These are phyloP conservation scores for Pythium sukuiense DNA, from an alignment of 352 stramenopile genomes.

Conservation along the genomic window DNA sequence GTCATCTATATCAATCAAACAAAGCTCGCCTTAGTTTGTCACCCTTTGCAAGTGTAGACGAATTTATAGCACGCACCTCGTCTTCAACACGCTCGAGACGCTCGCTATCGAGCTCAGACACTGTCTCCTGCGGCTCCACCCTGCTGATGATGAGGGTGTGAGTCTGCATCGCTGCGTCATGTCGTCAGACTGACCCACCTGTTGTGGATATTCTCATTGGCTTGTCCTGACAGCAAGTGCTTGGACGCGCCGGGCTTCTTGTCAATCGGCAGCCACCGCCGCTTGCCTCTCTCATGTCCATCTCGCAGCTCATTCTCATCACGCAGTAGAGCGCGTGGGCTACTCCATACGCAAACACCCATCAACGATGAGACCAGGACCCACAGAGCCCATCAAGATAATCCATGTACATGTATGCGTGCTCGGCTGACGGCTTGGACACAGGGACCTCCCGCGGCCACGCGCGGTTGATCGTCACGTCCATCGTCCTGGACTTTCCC, in stretches of 20 bases:
- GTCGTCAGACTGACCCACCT: slow-evolving; percentile 2
- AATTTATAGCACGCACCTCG: slow-evolving; percentile 15
- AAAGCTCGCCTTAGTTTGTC: not conserved
- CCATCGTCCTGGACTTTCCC: slow-evolving; percentile 8
- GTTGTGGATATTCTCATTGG: slow-evolving; percentile 5
- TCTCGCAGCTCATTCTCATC: slow-evolving; percentile 29
- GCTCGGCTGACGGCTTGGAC: slow-evolving; percentile 50
- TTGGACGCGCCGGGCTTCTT: slow-evolving; percentile 51
- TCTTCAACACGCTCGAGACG: slow-evolving; percentile 22
- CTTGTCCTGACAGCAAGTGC: slow-evolving; percentile 30
- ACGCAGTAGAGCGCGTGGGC: slow-evolving; percentile 32
- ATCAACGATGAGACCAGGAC: not conserved
- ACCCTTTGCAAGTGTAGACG: not conserved
- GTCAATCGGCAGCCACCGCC: slow-evolving; percentile 56
- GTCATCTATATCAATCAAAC: slow-evolving; percentile 19
- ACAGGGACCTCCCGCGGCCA: slow-evolving; percentile 57
- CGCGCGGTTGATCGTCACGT: slow-evolving; percentile 23
- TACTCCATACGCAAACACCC: slow-evolving; percentile 20
- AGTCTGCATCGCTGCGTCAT: not conserved
- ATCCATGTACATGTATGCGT: slow-evolving; percentile 48
- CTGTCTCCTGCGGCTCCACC: slow-evolving; percentile 15
- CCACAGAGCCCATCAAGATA: not conserved
- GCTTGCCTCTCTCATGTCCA: not conserved
- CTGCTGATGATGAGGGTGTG: not conserved
- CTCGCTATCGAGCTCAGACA: slow-evolving; percentile 18